Evolutionary conservation across 306 rosid genomes (phyloP), one percentile per base, ranked within the genome.

Genomic region (Ormosia semicastrata): DNA sequence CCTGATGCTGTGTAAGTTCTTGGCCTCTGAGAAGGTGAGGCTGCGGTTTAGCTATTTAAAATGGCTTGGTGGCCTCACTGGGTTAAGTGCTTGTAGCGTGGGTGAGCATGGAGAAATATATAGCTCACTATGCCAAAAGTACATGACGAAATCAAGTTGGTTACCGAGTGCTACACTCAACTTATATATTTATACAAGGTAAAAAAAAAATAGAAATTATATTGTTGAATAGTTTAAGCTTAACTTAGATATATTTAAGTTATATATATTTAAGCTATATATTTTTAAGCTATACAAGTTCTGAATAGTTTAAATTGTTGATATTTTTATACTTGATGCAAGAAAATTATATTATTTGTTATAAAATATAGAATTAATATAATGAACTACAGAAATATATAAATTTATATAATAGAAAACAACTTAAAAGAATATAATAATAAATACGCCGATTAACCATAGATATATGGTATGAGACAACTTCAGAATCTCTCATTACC

Each of bases 41-140:
- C 64, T 15, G n/a, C 0, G 43, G 30, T 5, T 40, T 33, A 11
- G 33, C 33, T 8, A 2, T 37, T 37, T 66, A 24, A 39, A 54
- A 78, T 29, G 68, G 59, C n/a, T 2, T 59, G 17, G 73, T 7
- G 53, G n/a, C n/a, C n/a, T n/a, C n/a, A 34, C 14, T 58, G 32
- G 5, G 29, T 46, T 63, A 41, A 54, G 76, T 56, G 58, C 40
- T 44, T 70, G 4, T 10, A 13, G 32, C 7, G 63, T 70, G 5
- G n/a, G 56, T 49, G 50, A 60, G 30, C 3, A 34, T 15, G 64
- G 37, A 68, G n/a, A n/a, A n/a, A n/a, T n/a, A n/a, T n/a, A 24
- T 41, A 43, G 8, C 40, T 41, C 74, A 77, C 83, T 67, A 8
- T 37, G 10, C 18, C 13, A 77, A 77, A 71, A 77, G 56, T 41